Evolutionary conservation across 2,329 filamentous ascomycete species (phyloP), one percentile per base, ranked within the genome.

Genomic region (Mollisiaceae sp.): DNA sequence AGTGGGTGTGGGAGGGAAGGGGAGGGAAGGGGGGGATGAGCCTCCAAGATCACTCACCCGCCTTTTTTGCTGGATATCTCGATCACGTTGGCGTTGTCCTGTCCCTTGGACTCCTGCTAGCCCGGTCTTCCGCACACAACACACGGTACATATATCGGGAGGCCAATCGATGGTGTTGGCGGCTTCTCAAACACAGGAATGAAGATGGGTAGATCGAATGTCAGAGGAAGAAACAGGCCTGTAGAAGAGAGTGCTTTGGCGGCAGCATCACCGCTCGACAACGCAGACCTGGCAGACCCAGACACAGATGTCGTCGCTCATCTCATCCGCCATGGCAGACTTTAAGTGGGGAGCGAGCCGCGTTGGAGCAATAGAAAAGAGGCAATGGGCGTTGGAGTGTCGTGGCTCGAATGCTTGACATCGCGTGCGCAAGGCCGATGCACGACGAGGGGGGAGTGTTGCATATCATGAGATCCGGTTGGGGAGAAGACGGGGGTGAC

Each of bases 391-490:
- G 50, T 27, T 57, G 58, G 67, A 70, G 65, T 74, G 73, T 75
- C 74, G 74, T 75, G 74, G 74, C 74, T 75, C 74, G 72, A 75
- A 68, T 75, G 70, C 72, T 67, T 70, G 65, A 67, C 69, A 73
- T 69, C 65, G 64, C 68, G 69, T 71, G 70, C 65, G 66, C 65
- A 60, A 64, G 66, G 54, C 41, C 58, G 64, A 67, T 70, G 70
- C 71, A 69, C 50, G 60, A 59, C 50, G 32, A 43, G 54, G 50
- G 59, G n/a, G 59, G 60, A 55, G 56, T 55, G 58, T 64, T 61
- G 54, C 63, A 63, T 56, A 70, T 68, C 65, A 68, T 62, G 67
- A 66, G 63, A 66, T 68, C 66, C 63, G 22, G 27, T 32, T 32
- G 27, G 27, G 27, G 27, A 3, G 27, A 32, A 8, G 24, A 27